These are phyloP conservation scores for Heterobasidion parviporum DNA, from an alignment of 1,284 basidiomycete species.

Conservation along the genomic window DNA sequence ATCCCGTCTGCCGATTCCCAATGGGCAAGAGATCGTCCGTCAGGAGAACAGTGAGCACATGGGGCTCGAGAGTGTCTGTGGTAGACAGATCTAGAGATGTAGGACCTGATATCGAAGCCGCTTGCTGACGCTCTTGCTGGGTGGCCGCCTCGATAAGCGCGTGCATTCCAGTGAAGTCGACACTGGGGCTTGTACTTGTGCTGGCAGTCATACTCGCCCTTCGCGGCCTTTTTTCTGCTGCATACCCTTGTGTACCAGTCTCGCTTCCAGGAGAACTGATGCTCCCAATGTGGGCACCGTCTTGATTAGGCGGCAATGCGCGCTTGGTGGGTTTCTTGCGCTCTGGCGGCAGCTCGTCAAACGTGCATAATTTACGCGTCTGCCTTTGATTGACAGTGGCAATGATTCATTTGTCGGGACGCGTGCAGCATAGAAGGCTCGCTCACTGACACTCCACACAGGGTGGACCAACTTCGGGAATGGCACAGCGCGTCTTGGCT, in stretches of 20 bases:
- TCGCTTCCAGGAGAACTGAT: not conserved
- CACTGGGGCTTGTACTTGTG: not conserved
- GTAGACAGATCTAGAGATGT: not conserved
- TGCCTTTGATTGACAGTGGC: not conserved
- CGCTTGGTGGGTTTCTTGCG: not conserved
- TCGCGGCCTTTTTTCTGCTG: not conserved
- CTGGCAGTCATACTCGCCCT: not conserved
- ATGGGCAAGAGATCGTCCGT: not conserved
- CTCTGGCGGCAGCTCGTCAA: not conserved
- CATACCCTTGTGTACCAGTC: not conserved
- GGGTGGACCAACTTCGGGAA: not conserved
- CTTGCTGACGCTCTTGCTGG: not conserved
- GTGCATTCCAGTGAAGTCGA: not conserved
- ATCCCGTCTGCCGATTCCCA: not conserved
- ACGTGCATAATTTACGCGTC: not conserved
- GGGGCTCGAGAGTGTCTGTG: not conserved
- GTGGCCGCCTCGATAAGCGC: not conserved
- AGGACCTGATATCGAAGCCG: not conserved
- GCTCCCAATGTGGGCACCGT: not conserved
- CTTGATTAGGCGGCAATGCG: not conserved
- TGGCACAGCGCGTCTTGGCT: not conserved
- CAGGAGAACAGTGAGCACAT: not conserved
- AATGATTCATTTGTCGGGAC: not conserved
- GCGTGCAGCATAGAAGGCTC: not conserved
- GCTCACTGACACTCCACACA: not conserved